Base-by-base conservation (phyloP, 257 asterid genomes). In the Scutellaria barbata region DNA sequence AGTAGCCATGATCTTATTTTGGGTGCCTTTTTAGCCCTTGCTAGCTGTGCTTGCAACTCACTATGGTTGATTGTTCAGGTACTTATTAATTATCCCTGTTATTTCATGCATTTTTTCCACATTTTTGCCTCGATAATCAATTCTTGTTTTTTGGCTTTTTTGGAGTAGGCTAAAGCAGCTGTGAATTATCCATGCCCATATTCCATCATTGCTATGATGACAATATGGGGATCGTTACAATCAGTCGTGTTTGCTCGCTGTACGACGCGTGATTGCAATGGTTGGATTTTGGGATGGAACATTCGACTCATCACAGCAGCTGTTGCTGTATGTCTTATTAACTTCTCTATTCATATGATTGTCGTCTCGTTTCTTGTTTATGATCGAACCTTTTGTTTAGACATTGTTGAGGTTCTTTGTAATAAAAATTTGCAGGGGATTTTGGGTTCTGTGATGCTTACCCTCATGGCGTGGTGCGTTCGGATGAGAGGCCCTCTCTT, bases 11-110 rank as follows among this genome's bases (percentile, higher is more conserved):
- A 79, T 25, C 76, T 76, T 3, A 63, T 71, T 6, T 2, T 80
- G 40, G 98, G 98, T 8, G 75, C 86, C 6, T 0, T 82, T 55
- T 53, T 90, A 51, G 80, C 85, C 39, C 0, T 93, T n/a, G 68
- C 69, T 16, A 79, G 89, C 51, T 86, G 91, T 40, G 71, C 79
- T 4, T 77, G 81, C 37, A 82, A 80, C 68, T 82, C 97, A 4
- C 5, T 86, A 0, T 83, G 96, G 92, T 74, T 90, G 70, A 85
- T 90, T 25, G 10, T 84, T 70, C 97, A 88, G 96, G 98, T 86
- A 42, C 3, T 22, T 8, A 7, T 6, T 6, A n/a, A 30, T 30
- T 30, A 30, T 4, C 35, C 35, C 35, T 30, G 35, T 2, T n/a
- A n/a, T n/a, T 30, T 30, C 35, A 3, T 30, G 35, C 35, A 2